Evolutionary conservation across 805 yeast genomes (phyloP).

Genomic region (Monosporozyma servazzii): DNA sequence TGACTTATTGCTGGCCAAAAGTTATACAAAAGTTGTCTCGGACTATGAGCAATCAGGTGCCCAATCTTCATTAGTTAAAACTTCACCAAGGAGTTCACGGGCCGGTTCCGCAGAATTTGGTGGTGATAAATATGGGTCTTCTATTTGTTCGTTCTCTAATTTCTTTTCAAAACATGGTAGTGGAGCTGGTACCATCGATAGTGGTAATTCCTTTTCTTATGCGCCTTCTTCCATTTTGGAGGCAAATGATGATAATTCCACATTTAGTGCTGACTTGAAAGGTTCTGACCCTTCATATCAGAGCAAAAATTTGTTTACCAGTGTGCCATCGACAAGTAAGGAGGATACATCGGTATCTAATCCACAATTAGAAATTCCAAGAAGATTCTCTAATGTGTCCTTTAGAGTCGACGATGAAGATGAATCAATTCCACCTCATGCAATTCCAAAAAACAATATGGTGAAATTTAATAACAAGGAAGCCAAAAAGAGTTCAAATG

Average conservation of each 20-base stretch:
- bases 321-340: not conserved
- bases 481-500: not conserved
- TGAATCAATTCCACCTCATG: conserved; percentile 12
- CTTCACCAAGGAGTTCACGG: conserved; percentile 6
- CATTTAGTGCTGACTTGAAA: not conserved
- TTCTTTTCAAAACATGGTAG: not conserved
- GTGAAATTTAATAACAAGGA: not conserved
- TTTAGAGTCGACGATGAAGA: conserved; percentile 8
- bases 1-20: conserved; percentile 50
- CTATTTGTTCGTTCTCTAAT: conserved; percentile 4
- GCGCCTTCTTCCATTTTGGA: not conserved
- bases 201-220: not conserved
- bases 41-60: conserved; percentile 12
- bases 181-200: not conserved
- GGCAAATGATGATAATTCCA: not conserved
- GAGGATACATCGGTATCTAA: not conserved
- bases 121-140: conserved; percentile 10
- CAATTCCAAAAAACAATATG: conserved; percentile 3
- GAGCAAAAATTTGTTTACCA: not conserved
- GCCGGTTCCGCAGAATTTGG: conserved; percentile 1
- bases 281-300: not conserved
- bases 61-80: conserved; percentile 1
- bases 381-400: not conserved
- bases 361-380: not conserved
- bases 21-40: conserved; percentile 47